Evolutionary conservation across 2,329 filamentous ascomycete species (phyloP), one percentile per base, ranked within the genome.

Genomic region (Chaetomium olivaceum): DNA sequence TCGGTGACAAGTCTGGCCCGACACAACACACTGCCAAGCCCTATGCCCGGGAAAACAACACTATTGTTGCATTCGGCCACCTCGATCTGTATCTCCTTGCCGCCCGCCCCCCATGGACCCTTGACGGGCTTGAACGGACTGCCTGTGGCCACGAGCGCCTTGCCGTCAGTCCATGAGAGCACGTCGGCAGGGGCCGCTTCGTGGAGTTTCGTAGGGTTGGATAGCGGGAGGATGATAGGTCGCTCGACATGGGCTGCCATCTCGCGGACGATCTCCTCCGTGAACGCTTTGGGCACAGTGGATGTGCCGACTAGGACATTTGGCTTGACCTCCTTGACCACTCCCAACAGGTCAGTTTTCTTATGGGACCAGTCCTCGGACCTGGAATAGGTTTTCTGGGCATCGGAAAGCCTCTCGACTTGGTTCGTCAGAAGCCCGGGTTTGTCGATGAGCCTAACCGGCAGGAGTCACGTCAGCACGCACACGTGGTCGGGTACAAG

Each of bases 41-140:
- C 92, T 65, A 96, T 94, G 0, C 92, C 92, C 0, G 92, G 92
- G 76, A 96, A 96, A 19, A 90, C 90, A 39, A 91, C 91, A 0
- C 88, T 90, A 78, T 96, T 96, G 79, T 96, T 96, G 79, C 93
- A 96, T 77, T 96, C 92, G 27, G 91, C 91, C 73, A 84, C 74
- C 31, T 82, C 77, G 65, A 84, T 79, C 67, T 77, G 76, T 1
- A 82, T 66, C 8, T 84, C 81, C 0, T 73, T 61, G 0, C 81
- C 83, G 11, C 79, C 75, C 0, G 73, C n/a, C 1, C 81, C 83
- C 82, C 84, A 87, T 1, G 83, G 80, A 0, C 83, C 85, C 59
- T 85, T 84, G 16, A 95, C 91, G 0, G 92, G 89, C 1, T 85
- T 83, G 74, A 96, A 96, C 0, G 93, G 92, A 9, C 89, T 92